Percentiles rank a stretch among this genome's conserved stretches.
Evolutionary conservation across 2,329 filamentous ascomycete genomes (phyloP).

Genomic region (Pseudocercospora fuligena): DNA sequence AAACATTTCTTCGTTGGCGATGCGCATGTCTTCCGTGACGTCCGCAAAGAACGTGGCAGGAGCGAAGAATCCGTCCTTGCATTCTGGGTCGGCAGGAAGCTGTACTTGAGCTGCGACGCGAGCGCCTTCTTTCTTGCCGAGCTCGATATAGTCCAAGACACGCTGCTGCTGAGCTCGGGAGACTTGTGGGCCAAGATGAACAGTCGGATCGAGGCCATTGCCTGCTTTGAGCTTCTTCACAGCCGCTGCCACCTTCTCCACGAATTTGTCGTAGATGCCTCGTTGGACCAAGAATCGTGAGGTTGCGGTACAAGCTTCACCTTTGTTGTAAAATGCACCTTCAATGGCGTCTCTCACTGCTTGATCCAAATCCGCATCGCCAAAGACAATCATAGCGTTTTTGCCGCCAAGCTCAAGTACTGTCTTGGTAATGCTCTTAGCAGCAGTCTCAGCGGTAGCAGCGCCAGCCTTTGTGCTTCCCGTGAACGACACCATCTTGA

Average conservation of each 20-base stretch:
- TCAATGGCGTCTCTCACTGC: slow-evolving; percentile 68
- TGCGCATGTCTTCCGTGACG: slow-evolving; percentile 25
- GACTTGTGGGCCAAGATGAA: slow-evolving; percentile 73
- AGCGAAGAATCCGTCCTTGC: slow-evolving; percentile 30
- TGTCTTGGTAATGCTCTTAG: slow-evolving; percentile 62
- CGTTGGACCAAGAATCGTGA: slow-evolving; percentile 61
- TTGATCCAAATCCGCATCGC: slow-evolving; percentile 60
- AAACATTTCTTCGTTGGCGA: slow-evolving; percentile 49
- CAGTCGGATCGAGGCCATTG: slow-evolving; percentile 68
- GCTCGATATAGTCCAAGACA: slow-evolving; percentile 26
- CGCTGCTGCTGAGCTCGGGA: slow-evolving; percentile 68
- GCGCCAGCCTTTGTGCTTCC: slow-evolving; percentile 69
- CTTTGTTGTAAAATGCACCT: slow-evolving; percentile 61
- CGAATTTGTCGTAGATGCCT: slow-evolving; percentile 63
- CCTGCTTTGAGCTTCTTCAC: slow-evolving; percentile 62
- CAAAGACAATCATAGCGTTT: slow-evolving; percentile 59
- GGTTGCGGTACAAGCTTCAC: slow-evolving; percentile 62
- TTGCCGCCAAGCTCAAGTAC: slow-evolving; percentile 63
- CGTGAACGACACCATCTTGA: slow-evolving; percentile 79
- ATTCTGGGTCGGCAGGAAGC: slow-evolving; percentile 18
- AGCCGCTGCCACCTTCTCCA: slow-evolving; percentile 55
- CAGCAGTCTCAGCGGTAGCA: slow-evolving; percentile 53
- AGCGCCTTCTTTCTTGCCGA: slow-evolving; percentile 56
- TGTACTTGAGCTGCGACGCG: slow-evolving; percentile 21
- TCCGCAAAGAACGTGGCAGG: slow-evolving; percentile 30